These are phyloP conservation scores for Zygoascus ofunaensis DNA, from an alignment of 805 yeast genomes.

Conservation along the genomic window DNA sequence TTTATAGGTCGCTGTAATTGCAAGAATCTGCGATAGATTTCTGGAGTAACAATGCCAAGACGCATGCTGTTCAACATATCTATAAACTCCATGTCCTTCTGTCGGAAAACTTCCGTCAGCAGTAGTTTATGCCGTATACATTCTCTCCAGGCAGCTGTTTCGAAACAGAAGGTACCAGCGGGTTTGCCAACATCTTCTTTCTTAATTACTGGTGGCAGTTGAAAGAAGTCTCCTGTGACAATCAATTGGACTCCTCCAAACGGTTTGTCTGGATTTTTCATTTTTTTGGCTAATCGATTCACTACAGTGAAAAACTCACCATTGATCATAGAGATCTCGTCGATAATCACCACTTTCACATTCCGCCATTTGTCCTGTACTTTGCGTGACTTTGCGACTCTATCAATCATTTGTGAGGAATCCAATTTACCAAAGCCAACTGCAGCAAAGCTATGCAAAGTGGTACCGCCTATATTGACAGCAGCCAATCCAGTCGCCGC, in stretches of 20 bases:
- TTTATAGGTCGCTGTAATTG: constrained; percentile 41
- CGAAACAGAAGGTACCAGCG: constrained; percentile 54
- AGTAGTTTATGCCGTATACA: constrained; percentile 58
- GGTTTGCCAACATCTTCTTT: constrained; percentile 13
- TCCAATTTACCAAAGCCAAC: constrained; percentile 60
- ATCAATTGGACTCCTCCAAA: constrained; percentile 93
- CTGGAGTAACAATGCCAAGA: constrained; percentile 50
- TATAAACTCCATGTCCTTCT: constrained; percentile 64
- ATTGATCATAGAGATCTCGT: constrained; percentile 91
- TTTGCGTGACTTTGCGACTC: constrained; percentile 38
- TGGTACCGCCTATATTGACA: constrained; percentile 75
- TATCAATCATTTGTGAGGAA: constrained; percentile 35
- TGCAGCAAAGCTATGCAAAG: constrained; percentile 71
- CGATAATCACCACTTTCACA: constrained; percentile 67
- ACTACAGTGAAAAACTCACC: constrained; percentile 64
- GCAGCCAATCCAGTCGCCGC: constrained; percentile 95
- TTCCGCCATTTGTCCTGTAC: constrained; percentile 52
- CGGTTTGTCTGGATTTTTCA: constrained; percentile 49
- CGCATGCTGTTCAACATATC: constrained; percentile 75
- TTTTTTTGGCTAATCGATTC: constrained; percentile 51
- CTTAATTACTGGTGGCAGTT: constrained; percentile 74
- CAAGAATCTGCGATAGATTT: constrained; percentile 40
- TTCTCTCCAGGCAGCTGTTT: constrained; percentile 58
- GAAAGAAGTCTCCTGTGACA: constrained; percentile 89
- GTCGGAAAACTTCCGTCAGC: constrained; percentile 77